Conservation (phyloP, 306 rosid genomes). For the Pyrus communis region DNA sequence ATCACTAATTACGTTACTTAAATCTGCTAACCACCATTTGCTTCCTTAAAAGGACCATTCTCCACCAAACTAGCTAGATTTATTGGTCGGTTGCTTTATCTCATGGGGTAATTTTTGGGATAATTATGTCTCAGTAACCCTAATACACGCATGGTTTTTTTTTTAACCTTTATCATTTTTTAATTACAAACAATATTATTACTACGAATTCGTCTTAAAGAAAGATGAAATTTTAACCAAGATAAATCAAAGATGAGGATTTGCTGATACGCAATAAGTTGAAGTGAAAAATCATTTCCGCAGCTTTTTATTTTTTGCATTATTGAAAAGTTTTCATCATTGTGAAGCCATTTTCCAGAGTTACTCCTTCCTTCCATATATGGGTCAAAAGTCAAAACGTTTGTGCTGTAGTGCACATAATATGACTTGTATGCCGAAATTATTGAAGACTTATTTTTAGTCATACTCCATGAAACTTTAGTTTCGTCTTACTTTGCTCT, state of each 20-base stretch:
- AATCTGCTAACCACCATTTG: constrained; percentile 33
- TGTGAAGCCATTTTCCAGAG: not conserved
- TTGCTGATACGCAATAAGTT: not conserved
- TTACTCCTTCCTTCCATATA: not conserved
- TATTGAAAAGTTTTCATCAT: not conserved
- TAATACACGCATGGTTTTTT: not conserved
- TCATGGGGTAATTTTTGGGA: constrained; percentile 15
- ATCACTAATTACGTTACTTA: constrained; percentile 24
- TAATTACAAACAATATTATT: not conserved
- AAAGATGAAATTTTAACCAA: too few species aligned
- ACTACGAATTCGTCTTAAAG: not conserved
- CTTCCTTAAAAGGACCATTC: constrained; percentile 55
- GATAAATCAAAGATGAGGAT: too few species aligned
- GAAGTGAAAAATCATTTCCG: not conserved
- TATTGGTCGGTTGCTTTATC: constrained; percentile 38
- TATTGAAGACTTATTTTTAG: not conserved
- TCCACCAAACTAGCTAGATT: constrained; percentile 26
- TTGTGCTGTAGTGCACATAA: not conserved
- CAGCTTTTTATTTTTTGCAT: not conserved
- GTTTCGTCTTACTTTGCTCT: too few species aligned
- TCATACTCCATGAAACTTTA: too few species aligned
- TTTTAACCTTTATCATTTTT: not conserved
- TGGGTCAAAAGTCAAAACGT: not conserved
- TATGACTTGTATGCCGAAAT: not conserved
- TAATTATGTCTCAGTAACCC: not conserved